Evolutionary conservation across 257 asterid genomes (phyloP), one percentile per base, ranked within the genome.

Genomic region (Fraxinus cuspidata): DNA sequence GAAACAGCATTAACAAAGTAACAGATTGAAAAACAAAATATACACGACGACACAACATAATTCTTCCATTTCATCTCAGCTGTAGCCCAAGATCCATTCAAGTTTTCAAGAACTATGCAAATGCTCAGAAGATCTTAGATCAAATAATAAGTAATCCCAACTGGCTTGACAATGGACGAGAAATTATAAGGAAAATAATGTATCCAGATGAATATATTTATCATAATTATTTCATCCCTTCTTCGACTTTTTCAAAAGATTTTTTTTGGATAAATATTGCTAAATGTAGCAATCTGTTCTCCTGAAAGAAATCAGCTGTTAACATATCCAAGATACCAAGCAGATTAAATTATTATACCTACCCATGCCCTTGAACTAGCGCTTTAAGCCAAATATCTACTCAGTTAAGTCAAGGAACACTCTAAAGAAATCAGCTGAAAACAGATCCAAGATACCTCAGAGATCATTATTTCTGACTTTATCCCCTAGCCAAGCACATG

Each of bases 1-100:
- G 32, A 77, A 76, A 56, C 68, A 83, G 53, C 70, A 66, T 27
- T 49, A 40, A 78, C n/a, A 68, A 71, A 21, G 80, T 21, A 64
- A 60, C 29, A 83, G 35, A 58, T n/a, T 13, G 68, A 32, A 38
- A 56, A 66, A 64, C 21, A 66, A 42, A n/a, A 49, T 31, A 70
- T 19, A 71, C 38, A 49, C 38, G 81, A 42, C 70, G 27, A 56
- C 76, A 65, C 60, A 72, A 16, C 66, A 76, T 70, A 64, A 56
- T 56, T 7, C 65, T 19, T n/a, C 21, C 1, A 3, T 47, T 7
- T 56, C 27, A 19, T 56, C 65, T 56, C 65, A 56, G 27, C 3
- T n/a, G 65, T n/a, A 56, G 27, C 27, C 65, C 65, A 2, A 19
- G 21, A 18, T 56, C 58, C 58, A 15, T 1, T 42, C 10, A 34